A percentile compares a stretch with the other conserved stretches of the same genome.
phyloP scores from a whole-genome alignment of 2,329 filamentous ascomycete species.

The Taxawa tesnikishii region DNA sequence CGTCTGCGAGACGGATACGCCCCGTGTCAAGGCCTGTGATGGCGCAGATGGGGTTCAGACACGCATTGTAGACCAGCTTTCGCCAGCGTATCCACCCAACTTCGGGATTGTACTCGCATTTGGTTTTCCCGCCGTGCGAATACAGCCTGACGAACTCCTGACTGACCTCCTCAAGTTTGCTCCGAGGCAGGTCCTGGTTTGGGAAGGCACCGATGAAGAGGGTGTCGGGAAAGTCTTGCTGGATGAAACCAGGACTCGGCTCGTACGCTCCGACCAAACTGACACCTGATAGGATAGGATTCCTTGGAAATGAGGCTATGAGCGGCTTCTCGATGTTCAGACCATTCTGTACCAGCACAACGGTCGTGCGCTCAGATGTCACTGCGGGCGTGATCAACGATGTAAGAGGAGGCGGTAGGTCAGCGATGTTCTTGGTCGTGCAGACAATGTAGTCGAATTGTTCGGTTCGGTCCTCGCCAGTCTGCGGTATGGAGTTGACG shows the following conservation, averaged over 20 bases:
- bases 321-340: conserved; percentile 46
- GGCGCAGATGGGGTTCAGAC: conserved; percentile 38
- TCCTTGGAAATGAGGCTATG: conserved; percentile 35
- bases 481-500: conserved; percentile 35
- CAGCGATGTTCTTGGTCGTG: conserved; percentile 44
- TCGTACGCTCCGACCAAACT: conserved; percentile 39
- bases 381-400: conserved; percentile 39
- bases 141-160: conserved; percentile 34
- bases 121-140: conserved; percentile 28
- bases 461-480: conserved; percentile 14
- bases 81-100: conserved; percentile 30
- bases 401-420: conserved; percentile 32
- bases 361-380: conserved; percentile 31
- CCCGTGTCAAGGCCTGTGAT: conserved; percentile 38
- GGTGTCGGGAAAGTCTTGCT: conserved; percentile 38
- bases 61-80: conserved; percentile 36
- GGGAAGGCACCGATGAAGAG: conserved; percentile 37
- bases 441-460: conserved; percentile 43
- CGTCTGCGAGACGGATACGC: conserved; percentile 21
- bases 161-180: conserved; percentile 19
- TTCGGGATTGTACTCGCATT: conserved; percentile 25
- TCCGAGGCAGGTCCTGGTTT: conserved; percentile 20
- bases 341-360: conserved; percentile 47
- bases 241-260: conserved; percentile 30
- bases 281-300: conserved; percentile 38